A percentile compares a stretch with the other conserved stretches of the same genome.
phyloP scores from a whole-genome alignment of 1,284 basidiomycete genomes.

The Ustilago vetiveriae region DNA sequence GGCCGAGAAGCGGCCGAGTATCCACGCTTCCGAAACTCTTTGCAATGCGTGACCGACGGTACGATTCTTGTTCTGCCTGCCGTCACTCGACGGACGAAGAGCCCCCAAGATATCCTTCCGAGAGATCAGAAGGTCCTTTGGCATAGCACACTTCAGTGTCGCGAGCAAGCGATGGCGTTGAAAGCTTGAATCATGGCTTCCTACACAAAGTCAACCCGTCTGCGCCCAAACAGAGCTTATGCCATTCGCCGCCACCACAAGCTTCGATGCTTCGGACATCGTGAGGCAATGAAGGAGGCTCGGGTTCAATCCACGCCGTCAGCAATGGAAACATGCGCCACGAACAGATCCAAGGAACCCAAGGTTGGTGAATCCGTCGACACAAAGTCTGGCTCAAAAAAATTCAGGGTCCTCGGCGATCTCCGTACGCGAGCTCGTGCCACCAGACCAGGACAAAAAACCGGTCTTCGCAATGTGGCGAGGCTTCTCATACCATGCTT shows the following conservation, averaged over 20 bases:
- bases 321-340: too few species aligned
- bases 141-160: too few species aligned
- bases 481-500: too few species aligned
- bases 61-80: too few species aligned
- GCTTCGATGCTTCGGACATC: neutral
- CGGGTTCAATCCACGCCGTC: too few species aligned
- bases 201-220: neutral
- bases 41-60: too few species aligned
- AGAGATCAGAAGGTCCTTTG: too few species aligned
- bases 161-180: neutral
- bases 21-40: conserved; percentile 4
- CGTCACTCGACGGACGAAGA: too few species aligned
- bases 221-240: conserved; percentile 1
- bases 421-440: conserved; percentile 11
- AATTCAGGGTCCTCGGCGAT: conserved; percentile 32
- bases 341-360: neutral
- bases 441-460: neutral
- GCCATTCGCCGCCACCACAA: neutral
- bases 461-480: too few species aligned
- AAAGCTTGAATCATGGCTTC: conserved; percentile 8
- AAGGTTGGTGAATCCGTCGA: neutral
- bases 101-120: too few species aligned
- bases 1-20: conserved; percentile 30
- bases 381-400: neutral
- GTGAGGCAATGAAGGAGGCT: neutral